Evolutionary conservation across 306 rosid species (phyloP).

Genomic region (Geum urbanum): DNA sequence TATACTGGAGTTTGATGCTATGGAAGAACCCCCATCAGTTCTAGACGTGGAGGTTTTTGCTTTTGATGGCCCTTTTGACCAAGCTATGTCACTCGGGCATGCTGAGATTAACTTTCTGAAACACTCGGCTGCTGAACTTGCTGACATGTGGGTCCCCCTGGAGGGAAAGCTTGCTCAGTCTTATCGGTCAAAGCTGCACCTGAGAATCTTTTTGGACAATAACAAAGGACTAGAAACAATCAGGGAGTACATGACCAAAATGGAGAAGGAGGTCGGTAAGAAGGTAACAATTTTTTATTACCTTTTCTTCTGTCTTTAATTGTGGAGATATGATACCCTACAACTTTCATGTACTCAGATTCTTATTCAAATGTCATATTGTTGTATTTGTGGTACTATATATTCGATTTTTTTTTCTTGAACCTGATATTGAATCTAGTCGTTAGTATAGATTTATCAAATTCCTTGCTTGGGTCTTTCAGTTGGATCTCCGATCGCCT

Average conservation of each 20-base stretch:
- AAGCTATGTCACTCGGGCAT: constrained; percentile 73
- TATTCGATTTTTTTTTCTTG: background rate
- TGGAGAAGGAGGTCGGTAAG: constrained; percentile 97
- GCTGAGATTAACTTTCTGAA: constrained; percentile 85
- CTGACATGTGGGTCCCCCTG: constrained; percentile 79
- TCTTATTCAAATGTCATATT: background rate
- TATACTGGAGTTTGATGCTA: constrained; percentile 86
- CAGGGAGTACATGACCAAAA: constrained; percentile 75
- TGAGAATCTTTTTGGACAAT: constrained; percentile 83
- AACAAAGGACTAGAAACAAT: constrained; percentile 72
- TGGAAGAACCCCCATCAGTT: constrained; percentile 95
- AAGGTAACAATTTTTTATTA: constrained; percentile 41
- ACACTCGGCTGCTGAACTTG: constrained; percentile 67
- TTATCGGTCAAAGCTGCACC: constrained; percentile 76
- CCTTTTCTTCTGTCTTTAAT: background rate
- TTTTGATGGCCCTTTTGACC: constrained; percentile 92
- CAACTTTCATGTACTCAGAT: background rate
- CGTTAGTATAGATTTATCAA: constrained; percentile 14
- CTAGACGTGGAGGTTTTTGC: constrained; percentile 71
- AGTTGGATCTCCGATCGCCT: constrained; percentile 80
- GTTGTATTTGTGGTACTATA: background rate
- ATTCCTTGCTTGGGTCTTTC: constrained; percentile 26
- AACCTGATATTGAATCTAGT: background rate
- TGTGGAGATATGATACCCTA: background rate
- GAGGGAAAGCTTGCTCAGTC: constrained; percentile 87